Base-by-base conservation (phyloP, 306 rosid species). In the Datisca glomerata region DNA sequence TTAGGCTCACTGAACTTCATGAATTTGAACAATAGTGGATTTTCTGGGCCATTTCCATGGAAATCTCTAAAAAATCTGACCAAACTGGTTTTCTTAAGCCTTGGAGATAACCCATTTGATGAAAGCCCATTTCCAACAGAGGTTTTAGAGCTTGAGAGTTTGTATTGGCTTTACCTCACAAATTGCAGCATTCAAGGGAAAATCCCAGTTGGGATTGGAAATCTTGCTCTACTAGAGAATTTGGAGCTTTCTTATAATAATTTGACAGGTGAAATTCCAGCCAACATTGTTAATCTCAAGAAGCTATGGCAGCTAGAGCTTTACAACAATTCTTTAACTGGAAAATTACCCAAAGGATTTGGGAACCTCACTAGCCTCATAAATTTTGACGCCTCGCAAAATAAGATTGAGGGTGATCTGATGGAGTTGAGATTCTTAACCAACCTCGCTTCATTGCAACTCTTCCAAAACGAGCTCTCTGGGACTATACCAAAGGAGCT, bases 21-120 rank as follows among this genome's bases (percentile, higher is more conserved):
- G 80, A 78, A 24, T 35, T 47, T 86, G 20, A 86, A 75, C 33
- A 47, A 22, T 4, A 80, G 70, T 27, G 75, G 77, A 18, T 48
- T 81, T 59, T 81, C 94, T 20, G 96, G 94, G 6, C 6, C 12
- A 1, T 86, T 86, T 64, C 96, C 96, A 18, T 86, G 96, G 96
- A 75, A 67, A 49, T 81, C 96, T 24, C 56, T 86, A 38, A 68
- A 49, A 24, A 75, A 81, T 58, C 66, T 86, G 5, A 78, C 75
- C 2, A 12, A 31, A 21, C 66, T 86, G 21, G 12, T 42, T n/a
- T 71, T 73, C 51, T 53, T 86, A 24, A 86, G 96, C 76, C 59
- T 81, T 23, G 96, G 96, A 5, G 96, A 86, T 43, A 86, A 76
- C 53, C 11, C 18, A 0, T 61, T 81, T 22, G 72, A 64, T 3